Base-by-base conservation (phyloP, 768 basidiomycete genomes). In the Psilocybe sp. region DNA sequence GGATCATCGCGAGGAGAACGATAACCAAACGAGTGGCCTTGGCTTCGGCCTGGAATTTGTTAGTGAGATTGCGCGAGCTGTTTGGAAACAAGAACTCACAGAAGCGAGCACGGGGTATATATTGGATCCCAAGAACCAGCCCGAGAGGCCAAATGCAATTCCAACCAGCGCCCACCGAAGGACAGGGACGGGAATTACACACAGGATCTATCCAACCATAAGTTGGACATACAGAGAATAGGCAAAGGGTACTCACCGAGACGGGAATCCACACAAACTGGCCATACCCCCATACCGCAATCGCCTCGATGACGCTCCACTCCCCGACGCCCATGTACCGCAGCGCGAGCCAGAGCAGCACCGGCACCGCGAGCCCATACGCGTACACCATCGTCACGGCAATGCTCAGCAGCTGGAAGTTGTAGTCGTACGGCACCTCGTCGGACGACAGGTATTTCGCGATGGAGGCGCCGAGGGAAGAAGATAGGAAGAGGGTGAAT, bases 181-280 rank as follows among this genome's bases (percentile, higher is more conserved):
- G 20, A 93, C 75, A 2, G 88, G 80, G 4, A 93, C 76, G 0
- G 94, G 92, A 40, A 92, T 87, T 12, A 97, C 85, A 61, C 91
- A 95, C 10, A 97, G 70, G 8, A 95, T 69, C 89, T 92, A 48
- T 14, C 4, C 23, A 15, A 28, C 34, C 39, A 40, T 44, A 28
- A 20, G 19, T 35, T 37, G 18, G 20, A 13, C 12, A 8, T 34
- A 7, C 40, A 47, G 36, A 16, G 19, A 28, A 46, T 12, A 38
- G 28, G 34, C 53, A 28, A 3, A 4, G 8, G 16, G 4, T 7
- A 57, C 86, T 52, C 50, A 92, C 89, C 35, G 92, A 80, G 37
- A 91, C 85, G 9, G 92, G 88, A 52, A 94, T 91, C 92, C 92
- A 93, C 2, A 89, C 80, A 52, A 92, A 92, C 61, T 86, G 81